Conservation (phyloP, 2,329 filamentous ascomycete genomes). For the Pseudogymnoascus sp. region DNA sequence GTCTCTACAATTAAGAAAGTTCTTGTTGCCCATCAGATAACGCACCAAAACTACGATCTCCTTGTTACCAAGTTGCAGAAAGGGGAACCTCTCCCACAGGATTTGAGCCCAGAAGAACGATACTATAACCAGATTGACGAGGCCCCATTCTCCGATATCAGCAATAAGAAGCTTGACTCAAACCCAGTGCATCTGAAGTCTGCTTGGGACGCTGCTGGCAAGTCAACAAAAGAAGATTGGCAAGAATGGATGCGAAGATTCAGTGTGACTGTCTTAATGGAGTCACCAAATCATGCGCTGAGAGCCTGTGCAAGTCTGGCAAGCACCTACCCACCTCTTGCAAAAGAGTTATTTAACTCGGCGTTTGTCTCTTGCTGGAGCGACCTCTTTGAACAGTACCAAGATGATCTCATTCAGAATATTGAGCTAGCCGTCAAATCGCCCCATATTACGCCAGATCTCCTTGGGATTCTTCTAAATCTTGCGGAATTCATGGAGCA, state of each 20-base stretch:
- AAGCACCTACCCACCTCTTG: conserved; percentile 83
- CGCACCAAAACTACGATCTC: conserved; percentile 85
- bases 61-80: conserved; percentile 90
- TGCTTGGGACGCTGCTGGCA: conserved; percentile 94
- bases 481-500: conserved; percentile 99
- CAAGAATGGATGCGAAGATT: conserved; percentile 97
- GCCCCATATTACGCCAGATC: conserved; percentile 89
- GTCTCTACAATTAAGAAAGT: conserved; percentile 88
- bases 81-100: conserved; percentile 88
- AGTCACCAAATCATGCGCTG: conserved; percentile 92
- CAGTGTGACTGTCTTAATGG: conserved; percentile 87
- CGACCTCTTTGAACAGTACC: conserved; percentile 92
- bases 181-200: conserved; percentile 96
- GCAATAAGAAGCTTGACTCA: conserved; percentile 89
- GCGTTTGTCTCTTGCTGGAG: conserved; percentile 99
- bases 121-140: conserved; percentile 76
- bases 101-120: conserved; percentile 77
- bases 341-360: conserved; percentile 93
- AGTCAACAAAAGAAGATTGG: conserved; percentile 98
- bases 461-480: conserved; percentile 88
- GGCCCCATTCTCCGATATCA: conserved; percentile 70
- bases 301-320: conserved; percentile 87
- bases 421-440: conserved; percentile 95
- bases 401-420: conserved; percentile 90
- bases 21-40: conserved; percentile 69